These are phyloP conservation scores for Cercophora newfieldiana DNA, from an alignment of 495 filamentous ascomycete genomes.

Conservation along the genomic window DNA sequence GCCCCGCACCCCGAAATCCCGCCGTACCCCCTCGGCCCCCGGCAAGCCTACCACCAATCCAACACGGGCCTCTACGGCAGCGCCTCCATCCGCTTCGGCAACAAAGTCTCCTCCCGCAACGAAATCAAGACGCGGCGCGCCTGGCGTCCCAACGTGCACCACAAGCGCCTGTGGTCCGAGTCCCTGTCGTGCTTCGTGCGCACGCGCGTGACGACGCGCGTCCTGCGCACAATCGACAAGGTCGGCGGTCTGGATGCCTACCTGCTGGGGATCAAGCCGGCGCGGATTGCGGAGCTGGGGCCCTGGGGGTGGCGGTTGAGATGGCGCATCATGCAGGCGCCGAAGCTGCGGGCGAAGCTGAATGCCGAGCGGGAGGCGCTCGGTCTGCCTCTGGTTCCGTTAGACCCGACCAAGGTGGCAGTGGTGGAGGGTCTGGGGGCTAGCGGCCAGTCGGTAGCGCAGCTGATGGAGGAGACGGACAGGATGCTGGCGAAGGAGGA, in stretches of 20 bases:
- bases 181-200: conserved; percentile 64
- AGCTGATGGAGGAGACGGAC: conserved; percentile 41
- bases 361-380: conserved; percentile 50
- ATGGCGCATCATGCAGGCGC: conserved; percentile 80
- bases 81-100: conserved; percentile 80
- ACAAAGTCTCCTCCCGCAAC: conserved; percentile 77
- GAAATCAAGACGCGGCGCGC: conserved; percentile 79
- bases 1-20: conserved; percentile 53
- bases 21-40: conserved; percentile 81
- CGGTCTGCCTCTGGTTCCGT: conserved; percentile 35
- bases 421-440: conserved; percentile 24
- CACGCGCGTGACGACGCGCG: conserved; percentile 72
- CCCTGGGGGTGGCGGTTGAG: conserved; percentile 83
- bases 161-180: conserved; percentile 71
- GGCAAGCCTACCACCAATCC: conserved; percentile 78
- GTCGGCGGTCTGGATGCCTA: conserved; percentile 89
- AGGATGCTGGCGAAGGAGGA: conserved; percentile 38
- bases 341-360: conserved; percentile 60
- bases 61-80: conserved; percentile 84
- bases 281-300: conserved; percentile 79
- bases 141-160: conserved; percentile 88
- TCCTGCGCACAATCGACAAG: conserved; percentile 84
- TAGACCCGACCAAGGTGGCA: conserved; percentile 44
- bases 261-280: conserved; percentile 70
- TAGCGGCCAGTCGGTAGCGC: conserved; percentile 12